Percentiles rank a stretch among this genome's conserved stretches.
Conservation (phyloP, 2,329 filamentous ascomycete species). For the Trichoderma koningii region DNA sequence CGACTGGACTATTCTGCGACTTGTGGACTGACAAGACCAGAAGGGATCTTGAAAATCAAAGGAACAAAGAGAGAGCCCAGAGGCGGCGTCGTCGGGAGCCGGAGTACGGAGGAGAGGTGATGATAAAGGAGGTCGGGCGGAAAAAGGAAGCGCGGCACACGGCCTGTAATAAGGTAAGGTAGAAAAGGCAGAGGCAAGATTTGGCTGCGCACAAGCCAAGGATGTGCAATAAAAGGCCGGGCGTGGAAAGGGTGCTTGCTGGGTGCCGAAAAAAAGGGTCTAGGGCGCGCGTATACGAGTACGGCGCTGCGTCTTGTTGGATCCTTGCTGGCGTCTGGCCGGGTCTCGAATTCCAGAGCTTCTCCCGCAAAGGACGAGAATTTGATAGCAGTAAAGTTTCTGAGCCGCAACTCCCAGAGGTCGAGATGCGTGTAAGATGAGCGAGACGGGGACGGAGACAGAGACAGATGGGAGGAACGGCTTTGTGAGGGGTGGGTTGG, state of each 20-base stretch:
- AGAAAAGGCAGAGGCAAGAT: constrained; percentile 3
- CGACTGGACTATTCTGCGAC: not conserved
- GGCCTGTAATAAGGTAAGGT: not conserved
- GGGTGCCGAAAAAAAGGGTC: constrained; percentile 13
- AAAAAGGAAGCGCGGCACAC: constrained; percentile 26
- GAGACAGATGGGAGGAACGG: not conserved
- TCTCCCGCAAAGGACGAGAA: not conserved
- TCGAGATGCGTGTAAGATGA: not conserved
- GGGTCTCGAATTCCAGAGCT: not conserved
- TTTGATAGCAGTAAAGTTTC: not conserved
- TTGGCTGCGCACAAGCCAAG: constrained; percentile 26
- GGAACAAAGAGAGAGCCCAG: constrained; percentile 16
- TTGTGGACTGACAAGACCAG: constrained; percentile 1
- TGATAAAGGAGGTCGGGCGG: constrained; percentile 26
- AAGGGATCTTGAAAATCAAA: constrained; percentile 15
- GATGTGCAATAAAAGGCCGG: constrained; percentile 25
- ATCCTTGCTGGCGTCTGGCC: not conserved
- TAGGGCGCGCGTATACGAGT: constrained; percentile 24
- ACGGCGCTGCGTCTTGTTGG: constrained; percentile 3
- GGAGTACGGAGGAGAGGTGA: constrained; percentile 9
- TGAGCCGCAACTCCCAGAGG: not conserved
- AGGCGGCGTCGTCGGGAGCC: constrained; percentile 23
- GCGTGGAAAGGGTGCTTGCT: constrained; percentile 18
- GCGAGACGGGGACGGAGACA: not conserved
- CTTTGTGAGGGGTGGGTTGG: constrained; percentile 10